Evolutionary conservation across 2,329 filamentous ascomycete genomes (phyloP).

Genomic region (Trichoderma pleuroti): DNA sequence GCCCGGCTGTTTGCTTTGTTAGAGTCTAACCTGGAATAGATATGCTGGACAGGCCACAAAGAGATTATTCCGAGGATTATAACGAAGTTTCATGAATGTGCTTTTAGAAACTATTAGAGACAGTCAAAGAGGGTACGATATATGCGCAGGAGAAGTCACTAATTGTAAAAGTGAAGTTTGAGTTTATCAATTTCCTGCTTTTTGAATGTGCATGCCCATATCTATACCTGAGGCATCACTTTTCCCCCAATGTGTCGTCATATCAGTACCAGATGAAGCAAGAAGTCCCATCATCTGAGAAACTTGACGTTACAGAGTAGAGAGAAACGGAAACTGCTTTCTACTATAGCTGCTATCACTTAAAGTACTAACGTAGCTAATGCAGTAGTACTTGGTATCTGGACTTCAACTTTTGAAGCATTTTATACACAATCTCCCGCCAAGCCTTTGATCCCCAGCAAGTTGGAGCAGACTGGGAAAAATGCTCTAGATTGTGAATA

Average conservation of each 20-base stretch:
- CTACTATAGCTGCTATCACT: not conserved
- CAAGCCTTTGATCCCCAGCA: not conserved
- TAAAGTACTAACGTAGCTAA: no score
- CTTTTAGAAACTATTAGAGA: not conserved
- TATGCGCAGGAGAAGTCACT: not conserved
- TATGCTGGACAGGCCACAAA: not conserved
- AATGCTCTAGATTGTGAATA: not conserved
- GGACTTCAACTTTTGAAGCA: not conserved
- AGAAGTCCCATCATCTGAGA: not conserved
- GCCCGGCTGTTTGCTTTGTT: not conserved
- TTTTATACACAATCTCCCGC: not conserved
- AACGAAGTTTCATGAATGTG: not conserved
- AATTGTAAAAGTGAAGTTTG: not conserved
- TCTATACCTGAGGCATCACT: not conserved
- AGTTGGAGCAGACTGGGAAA: not conserved
- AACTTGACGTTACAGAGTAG: not conserved
- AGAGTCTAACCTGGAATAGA: not conserved
- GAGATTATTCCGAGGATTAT: not conserved
- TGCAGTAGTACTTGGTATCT: not conserved
- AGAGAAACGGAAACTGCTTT: not conserved
- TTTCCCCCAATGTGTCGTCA: not conserved
- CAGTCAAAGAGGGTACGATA: not conserved
- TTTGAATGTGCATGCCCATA: not conserved
- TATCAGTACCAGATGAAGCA: not conserved
- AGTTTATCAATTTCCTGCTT: not conserved